phyloP scores from a whole-genome alignment of 495 filamentous ascomycete genomes.

The Parathielavia appendiculata region DNA sequence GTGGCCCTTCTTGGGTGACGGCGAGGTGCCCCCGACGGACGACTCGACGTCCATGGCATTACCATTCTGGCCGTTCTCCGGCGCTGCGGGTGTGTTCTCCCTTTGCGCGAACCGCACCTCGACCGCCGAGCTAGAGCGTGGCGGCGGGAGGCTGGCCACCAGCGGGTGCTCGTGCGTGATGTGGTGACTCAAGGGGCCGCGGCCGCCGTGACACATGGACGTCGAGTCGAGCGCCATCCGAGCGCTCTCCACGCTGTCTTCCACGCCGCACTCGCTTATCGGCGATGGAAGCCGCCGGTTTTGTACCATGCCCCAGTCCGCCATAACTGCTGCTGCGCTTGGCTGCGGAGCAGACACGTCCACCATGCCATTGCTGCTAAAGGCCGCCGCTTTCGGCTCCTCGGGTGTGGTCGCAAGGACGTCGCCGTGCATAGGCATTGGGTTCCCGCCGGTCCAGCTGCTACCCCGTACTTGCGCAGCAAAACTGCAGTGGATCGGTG shows the following conservation, averaged over 20 bases:
- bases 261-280: constrained; percentile 61
- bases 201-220: constrained; percentile 16
- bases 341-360: constrained; percentile 26
- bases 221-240: constrained; percentile 38
- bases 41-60: constrained; percentile 30
- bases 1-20: constrained; percentile 39
- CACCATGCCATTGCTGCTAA: constrained; percentile 27
- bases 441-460: constrained; percentile 30
- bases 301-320: constrained; percentile 45
- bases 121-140: constrained; percentile 20
- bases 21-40: constrained; percentile 23
- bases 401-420: constrained; percentile 35
- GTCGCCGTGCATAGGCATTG: constrained; percentile 19
- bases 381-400: constrained; percentile 39
- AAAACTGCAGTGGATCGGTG: constrained; percentile 50
- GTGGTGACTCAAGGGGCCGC: constrained; percentile 28
- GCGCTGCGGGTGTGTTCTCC: constrained; percentile 2
- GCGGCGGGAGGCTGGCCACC: constrained; percentile 19
- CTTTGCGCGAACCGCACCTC: constrained; percentile 9
- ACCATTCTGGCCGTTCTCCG: background rate
- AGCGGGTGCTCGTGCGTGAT: constrained; percentile 38
- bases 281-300: constrained; percentile 62
- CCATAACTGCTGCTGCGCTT: constrained; percentile 33
- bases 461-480: constrained; percentile 43
- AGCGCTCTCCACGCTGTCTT: constrained; percentile 36